A percentile compares a stretch with the other conserved stretches of the same genome.
These are phyloP conservation scores for Alternaria brassicicola DNA, from an alignment of 2,329 filamentous ascomycete genomes.

Conservation along the genomic window DNA sequence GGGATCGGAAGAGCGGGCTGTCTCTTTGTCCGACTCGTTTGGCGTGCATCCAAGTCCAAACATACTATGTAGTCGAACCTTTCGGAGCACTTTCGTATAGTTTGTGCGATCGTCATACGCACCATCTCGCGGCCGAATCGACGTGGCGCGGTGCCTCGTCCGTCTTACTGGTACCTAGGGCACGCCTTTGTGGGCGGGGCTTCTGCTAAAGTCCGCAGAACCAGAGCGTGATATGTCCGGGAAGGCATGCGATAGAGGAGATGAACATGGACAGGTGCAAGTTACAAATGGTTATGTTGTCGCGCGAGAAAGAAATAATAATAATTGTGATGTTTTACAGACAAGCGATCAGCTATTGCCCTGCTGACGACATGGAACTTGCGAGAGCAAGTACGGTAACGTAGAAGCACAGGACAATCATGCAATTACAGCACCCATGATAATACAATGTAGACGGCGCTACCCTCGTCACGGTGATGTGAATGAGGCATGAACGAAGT, in stretches of 20 bases:
- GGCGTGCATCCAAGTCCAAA: not conserved
- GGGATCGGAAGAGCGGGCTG: not conserved
- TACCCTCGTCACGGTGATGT: too few species aligned
- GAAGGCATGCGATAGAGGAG: not conserved
- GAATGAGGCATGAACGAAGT: not conserved
- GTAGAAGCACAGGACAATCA: not conserved
- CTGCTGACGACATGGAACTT: not conserved
- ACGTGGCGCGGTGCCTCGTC: not conserved
- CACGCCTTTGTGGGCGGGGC: not conserved
- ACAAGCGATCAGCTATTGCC: not conserved
- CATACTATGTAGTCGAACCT: not conserved
- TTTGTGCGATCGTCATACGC: not conserved
- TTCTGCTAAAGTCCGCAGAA: not conserved
- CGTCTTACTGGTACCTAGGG: not conserved
- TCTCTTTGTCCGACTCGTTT: constrained; percentile 21
- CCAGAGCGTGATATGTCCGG: not conserved
- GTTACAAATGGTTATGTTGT: not conserved
- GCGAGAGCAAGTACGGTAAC: not conserved
- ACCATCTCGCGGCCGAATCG: constrained; percentile 4
- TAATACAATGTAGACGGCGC: not conserved
- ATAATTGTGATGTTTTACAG: not conserved
- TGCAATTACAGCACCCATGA: not conserved
- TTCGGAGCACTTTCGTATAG: not conserved
- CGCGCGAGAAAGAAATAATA: not conserved
- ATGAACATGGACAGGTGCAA: not conserved